A percentile compares a stretch with the other conserved stretches of the same genome.
Evolutionary conservation across 83 land plant species (phyloP).

Genomic region (Thuja plicata): DNA sequence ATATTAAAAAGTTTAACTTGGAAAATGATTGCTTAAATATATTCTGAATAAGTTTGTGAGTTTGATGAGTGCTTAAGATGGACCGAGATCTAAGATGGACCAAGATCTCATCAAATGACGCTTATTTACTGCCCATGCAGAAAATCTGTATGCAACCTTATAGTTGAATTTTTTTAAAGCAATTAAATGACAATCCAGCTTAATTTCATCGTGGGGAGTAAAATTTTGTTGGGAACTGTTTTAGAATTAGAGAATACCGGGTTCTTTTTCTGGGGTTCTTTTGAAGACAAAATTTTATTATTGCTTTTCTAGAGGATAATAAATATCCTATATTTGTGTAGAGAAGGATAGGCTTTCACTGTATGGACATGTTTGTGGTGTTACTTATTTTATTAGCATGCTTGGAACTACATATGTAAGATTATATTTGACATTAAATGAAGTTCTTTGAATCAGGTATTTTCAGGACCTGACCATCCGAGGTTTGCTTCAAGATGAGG

Average conservation of each 20-base stretch:
- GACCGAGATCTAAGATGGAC: background rate
- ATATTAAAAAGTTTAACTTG: background rate
- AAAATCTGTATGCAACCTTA: background rate
- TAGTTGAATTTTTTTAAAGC: background rate
- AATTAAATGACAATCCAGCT: background rate
- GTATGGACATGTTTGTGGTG: background rate
- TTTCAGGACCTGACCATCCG: background rate
- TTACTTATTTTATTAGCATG: background rate
- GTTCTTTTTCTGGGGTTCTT: background rate
- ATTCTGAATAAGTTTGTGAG: background rate
- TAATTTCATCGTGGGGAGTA: background rate
- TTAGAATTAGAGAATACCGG: background rate
- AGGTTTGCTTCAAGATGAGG: slow-evolving; percentile 12
- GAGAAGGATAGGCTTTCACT: background rate
- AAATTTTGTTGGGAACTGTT: background rate
- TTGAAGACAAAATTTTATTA: background rate
- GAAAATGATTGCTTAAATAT: background rate
- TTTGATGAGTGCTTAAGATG: background rate
- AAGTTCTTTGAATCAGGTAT: slow-evolving; percentile 6
- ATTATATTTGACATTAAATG: background rate
- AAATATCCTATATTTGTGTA: background rate
- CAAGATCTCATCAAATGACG: background rate
- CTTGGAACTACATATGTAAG: background rate
- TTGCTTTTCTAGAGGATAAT: background rate
- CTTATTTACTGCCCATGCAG: background rate